phyloP scores from a whole-genome alignment of 2,329 filamentous ascomycete species.

The Calonectria honghensis region DNA sequence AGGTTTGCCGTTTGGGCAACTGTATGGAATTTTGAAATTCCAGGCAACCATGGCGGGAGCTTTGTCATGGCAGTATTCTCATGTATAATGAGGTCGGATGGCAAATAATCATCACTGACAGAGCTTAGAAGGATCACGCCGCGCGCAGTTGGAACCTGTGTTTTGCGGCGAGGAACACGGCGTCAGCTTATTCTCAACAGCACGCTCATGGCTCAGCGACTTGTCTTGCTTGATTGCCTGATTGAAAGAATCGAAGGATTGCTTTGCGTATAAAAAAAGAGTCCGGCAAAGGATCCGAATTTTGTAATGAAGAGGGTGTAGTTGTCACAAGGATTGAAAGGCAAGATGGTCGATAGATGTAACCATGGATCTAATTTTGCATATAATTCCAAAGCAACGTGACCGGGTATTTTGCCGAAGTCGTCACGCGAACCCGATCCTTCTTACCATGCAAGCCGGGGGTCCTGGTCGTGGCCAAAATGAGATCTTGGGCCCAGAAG shows the following conservation, averaged over 20 bases:
- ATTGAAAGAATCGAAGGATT: neutral
- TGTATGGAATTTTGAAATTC: too few relatives aligned
- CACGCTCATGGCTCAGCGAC: neutral
- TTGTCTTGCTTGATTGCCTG: neutral
- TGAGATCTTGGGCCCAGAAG: neutral
- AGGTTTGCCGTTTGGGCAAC: too few relatives aligned
- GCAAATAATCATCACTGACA: neutral
- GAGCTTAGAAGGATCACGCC: neutral
- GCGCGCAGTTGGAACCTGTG: neutral
- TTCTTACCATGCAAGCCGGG: neutral
- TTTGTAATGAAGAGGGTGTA: neutral
- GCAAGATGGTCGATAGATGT: neutral
- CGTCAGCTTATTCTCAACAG: neutral
- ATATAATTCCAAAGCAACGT: neutral
- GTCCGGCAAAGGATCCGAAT: neutral
- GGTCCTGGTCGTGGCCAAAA: neutral
- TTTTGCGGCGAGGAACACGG: neutral
- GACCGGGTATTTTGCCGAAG: neutral
- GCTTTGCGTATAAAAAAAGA: neutral
- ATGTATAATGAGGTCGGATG: neutral
- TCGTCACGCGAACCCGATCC: neutral
- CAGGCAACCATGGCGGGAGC: too few relatives aligned
- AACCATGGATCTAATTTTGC: slow-evolving; percentile 6
- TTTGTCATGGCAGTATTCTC: too few relatives aligned
- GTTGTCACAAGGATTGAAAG: neutral